Evolutionary conservation across 2,329 filamentous ascomycete genomes (phyloP).

Genomic region (Exophiala lecanii-corni): DNA sequence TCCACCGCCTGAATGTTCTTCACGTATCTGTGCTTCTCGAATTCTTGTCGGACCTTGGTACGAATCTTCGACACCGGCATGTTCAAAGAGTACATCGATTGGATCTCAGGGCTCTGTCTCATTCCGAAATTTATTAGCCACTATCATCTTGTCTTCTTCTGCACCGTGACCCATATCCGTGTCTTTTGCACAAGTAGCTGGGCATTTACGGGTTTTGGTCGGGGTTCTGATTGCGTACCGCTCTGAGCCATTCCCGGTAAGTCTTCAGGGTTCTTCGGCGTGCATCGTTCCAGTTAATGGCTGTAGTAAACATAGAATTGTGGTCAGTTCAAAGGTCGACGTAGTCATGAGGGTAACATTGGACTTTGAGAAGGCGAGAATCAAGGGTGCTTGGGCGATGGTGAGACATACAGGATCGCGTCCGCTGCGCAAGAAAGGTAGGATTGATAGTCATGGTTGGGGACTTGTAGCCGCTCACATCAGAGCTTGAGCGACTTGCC

Average conservation of each 20-base stretch:
- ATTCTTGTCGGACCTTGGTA: slow-evolving; percentile 93
- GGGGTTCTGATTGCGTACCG: too few relatives aligned
- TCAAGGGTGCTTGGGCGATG: too few relatives aligned
- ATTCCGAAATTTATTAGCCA: not conserved
- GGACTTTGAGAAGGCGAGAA: too few relatives aligned
- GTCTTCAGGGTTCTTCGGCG: slow-evolving; percentile 78
- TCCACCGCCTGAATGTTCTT: slow-evolving; percentile 85
- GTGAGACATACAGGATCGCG: slow-evolving; percentile 64
- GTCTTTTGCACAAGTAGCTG: too few relatives aligned
- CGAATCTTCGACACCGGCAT: slow-evolving; percentile 82
- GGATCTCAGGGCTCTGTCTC: slow-evolving; percentile 83
- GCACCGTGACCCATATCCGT: too few relatives aligned
- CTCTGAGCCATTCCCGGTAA: slow-evolving; percentile 94
- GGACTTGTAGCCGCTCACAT: slow-evolving; percentile 19
- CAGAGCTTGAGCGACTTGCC: slow-evolving; percentile 12
- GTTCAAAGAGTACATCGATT: slow-evolving; percentile 92
- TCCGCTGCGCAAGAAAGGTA: slow-evolving; percentile 81
- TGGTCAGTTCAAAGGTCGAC: slow-evolving; percentile 2
- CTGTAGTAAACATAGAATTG: slow-evolving; percentile 44
- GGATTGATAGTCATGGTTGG: slow-evolving; percentile 79
- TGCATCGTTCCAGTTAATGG: slow-evolving; percentile 84
- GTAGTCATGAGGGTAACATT: too few relatives aligned
- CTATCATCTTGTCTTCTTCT: too few relatives aligned
- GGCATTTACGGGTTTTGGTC: too few relatives aligned
- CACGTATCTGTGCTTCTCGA: slow-evolving; percentile 91